A percentile compares a stretch with the other conserved stretches of the same genome.
phyloP scores from a whole-genome alignment of 345 rosid genomes.

The Populus simonii region DNA sequence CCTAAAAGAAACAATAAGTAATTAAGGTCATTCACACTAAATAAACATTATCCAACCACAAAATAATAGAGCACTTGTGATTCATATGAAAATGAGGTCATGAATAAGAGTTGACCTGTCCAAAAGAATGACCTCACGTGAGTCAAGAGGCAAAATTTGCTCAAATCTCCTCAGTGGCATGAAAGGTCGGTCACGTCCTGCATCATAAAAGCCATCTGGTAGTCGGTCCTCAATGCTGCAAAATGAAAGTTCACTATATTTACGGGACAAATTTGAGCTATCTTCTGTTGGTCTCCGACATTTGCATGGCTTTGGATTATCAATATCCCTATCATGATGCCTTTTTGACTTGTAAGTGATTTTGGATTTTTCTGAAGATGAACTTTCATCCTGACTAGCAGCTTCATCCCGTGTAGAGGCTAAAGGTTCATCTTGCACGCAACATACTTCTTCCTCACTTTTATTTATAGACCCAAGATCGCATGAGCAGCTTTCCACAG shows the following conservation, averaged over 20 bases:
- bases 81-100: background rate
- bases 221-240: constrained; percentile 71
- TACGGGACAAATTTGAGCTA: constrained; percentile 41
- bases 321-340: constrained; percentile 61
- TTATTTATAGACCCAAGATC: constrained; percentile 25
- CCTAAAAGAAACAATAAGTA: constrained; percentile 33
- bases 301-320: constrained; percentile 91
- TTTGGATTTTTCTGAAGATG: constrained; percentile 42
- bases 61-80: background rate
- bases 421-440: constrained; percentile 38
- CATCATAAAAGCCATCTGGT: constrained; percentile 95
- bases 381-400: constrained; percentile 40
- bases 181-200: constrained; percentile 93
- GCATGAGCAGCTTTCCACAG: constrained; percentile 31
- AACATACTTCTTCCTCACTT: constrained; percentile 29
- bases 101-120: constrained; percentile 59
- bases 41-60: background rate
- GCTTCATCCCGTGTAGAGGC: constrained; percentile 32
- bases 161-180: constrained; percentile 61
- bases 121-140: constrained; percentile 94
- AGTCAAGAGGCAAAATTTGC: constrained; percentile 55
- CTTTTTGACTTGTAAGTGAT: constrained; percentile 55
- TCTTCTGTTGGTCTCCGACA: constrained; percentile 50
- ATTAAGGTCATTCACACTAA: background rate
- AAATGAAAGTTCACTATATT: constrained; percentile 68